Conservation (phyloP, 108 stramenopile species). For the Mediolabrus comicus region DNA sequence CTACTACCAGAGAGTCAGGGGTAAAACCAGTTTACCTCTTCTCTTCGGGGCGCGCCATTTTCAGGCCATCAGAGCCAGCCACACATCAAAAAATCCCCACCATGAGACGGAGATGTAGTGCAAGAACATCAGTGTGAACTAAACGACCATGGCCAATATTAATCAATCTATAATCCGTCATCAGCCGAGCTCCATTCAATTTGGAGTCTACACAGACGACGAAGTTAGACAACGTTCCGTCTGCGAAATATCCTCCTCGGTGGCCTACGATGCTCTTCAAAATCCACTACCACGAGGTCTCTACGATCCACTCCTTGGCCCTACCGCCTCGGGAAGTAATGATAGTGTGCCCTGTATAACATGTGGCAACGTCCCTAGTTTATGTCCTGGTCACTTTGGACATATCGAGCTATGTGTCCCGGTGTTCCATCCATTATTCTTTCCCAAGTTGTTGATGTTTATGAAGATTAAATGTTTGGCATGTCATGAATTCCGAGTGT, state of each 20-base stretch:
- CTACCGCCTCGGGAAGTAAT: conserved; percentile 42
- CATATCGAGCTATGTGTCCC: conserved; percentile 97
- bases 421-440: conserved; percentile 93
- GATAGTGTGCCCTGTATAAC: conserved; percentile 78
- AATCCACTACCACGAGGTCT: conserved; percentile 88
- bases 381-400: conserved; percentile 97
- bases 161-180: conserved; percentile 40
- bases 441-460: conserved; percentile 68
- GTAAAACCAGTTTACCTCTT: too few species aligned
- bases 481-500: conserved; percentile 88
- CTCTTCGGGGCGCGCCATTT: too few species aligned
- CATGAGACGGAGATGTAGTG: not conserved
- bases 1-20: too few species aligned
- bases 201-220: conserved; percentile 84
- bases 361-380: conserved; percentile 73
- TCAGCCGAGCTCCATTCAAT: conserved; percentile 38
- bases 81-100: too few species aligned
- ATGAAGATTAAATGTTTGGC: conserved; percentile 90
- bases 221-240: conserved; percentile 88
- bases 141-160: conserved; percentile 19
- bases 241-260: conserved; percentile 85
- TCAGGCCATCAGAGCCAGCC: too few species aligned
- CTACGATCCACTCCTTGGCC: conserved; percentile 94
- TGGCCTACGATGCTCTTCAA: conserved; percentile 82
- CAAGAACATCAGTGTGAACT: not conserved